Base-by-base conservation (phyloP, 139 green algal species). In the Haematococcus sp. region DNA sequence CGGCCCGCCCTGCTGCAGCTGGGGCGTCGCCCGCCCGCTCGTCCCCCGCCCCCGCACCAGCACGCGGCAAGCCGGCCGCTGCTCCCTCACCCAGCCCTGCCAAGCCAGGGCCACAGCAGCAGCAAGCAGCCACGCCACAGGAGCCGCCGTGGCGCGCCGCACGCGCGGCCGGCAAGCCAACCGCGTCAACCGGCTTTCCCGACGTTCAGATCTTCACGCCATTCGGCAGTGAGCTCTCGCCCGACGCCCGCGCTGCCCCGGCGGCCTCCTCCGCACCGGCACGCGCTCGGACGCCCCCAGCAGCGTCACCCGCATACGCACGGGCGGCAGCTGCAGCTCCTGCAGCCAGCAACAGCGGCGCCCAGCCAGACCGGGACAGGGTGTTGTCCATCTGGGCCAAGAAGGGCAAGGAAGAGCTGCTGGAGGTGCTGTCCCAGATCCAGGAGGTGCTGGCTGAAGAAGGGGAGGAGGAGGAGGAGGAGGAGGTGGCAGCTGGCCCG, bases 381-480 rank as follows among this genome's bases (percentile, higher is more conserved):
- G 68, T 66, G 43, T 40, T 74, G 22, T 51, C 54, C 13, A 56
- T 66, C 4, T 74, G 68, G 68, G 68, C 68, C 2, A 35, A 60
- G 20, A 23, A 32, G 5, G 68, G 68, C 13, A 64, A 74, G 52
- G 34, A 27, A 23, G 63, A 68, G 30, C 46, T 81, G 76, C 63
- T 81, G 20, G 76, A 81, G 63, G 70, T 81, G 63, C 54, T 81
- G 40, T 63, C 58, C 1, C 76, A 81, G 70, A 81, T 81, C 25
- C 76, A 81, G 40, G 63, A 63, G 0, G 70, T 81, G 32, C 54
- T 81, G 22, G 68, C 25, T 2, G 68, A 63, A 19, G 33, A 51
- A 30, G 66, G 54, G 40, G 44, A 59, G 19, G 66, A 73, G 35
- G 66, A 60, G 9, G 64, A 56, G 20, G 16, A 31, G 22, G 54